These are phyloP conservation scores for Starmerella riodocensis DNA, from an alignment of 805 yeast genomes.

Conservation along the genomic window DNA sequence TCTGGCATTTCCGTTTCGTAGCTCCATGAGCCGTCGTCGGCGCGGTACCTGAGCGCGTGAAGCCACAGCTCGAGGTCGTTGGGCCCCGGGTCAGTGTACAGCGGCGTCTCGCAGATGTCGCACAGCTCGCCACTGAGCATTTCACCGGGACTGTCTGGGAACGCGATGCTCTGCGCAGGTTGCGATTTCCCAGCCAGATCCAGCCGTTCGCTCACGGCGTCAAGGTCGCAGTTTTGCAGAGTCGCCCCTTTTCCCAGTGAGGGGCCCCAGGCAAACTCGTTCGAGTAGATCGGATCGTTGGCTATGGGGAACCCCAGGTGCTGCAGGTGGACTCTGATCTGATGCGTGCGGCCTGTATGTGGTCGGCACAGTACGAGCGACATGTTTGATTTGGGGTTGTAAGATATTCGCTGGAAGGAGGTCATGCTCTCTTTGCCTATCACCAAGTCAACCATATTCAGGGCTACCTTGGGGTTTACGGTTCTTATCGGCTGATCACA, in stretches of 20 bases:
- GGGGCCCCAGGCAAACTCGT: slow-evolving; percentile 67
- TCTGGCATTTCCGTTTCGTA: slow-evolving; percentile 65
- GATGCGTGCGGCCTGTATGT: slow-evolving; percentile 87
- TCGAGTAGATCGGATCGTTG: slow-evolving; percentile 84
- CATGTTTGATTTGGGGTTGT: slow-evolving; percentile 46
- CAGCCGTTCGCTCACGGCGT: slow-evolving; percentile 36
- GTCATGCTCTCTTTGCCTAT: slow-evolving; percentile 59
- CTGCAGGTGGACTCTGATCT: slow-evolving; percentile 85
- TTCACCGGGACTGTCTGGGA: slow-evolving; percentile 43
- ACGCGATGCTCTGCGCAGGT: slow-evolving; percentile 51
- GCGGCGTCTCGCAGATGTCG: slow-evolving; percentile 48
- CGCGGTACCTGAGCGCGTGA: slow-evolving; percentile 72
- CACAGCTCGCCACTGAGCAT: slow-evolving; percentile 47
- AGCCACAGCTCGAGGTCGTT: slow-evolving; percentile 80
- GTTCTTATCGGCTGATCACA: slow-evolving; percentile 62
- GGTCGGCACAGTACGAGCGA: slow-evolving; percentile 70
- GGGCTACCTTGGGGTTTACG: slow-evolving; percentile 57
- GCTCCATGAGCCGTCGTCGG: slow-evolving; percentile 41
- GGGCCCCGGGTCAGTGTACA: slow-evolving; percentile 80
- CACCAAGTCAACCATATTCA: slow-evolving; percentile 38
- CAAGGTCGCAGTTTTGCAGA: slow-evolving; percentile 28
- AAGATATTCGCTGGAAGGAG: slow-evolving; percentile 50
- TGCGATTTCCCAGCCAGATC: slow-evolving; percentile 58
- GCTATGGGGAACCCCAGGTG: slow-evolving; percentile 80
- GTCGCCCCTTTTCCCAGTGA: slow-evolving; percentile 52